A percentile compares a stretch with the other conserved stretches of the same genome.
Conservation (phyloP, 805 yeast species). For the Candida sanyiensis region DNA sequence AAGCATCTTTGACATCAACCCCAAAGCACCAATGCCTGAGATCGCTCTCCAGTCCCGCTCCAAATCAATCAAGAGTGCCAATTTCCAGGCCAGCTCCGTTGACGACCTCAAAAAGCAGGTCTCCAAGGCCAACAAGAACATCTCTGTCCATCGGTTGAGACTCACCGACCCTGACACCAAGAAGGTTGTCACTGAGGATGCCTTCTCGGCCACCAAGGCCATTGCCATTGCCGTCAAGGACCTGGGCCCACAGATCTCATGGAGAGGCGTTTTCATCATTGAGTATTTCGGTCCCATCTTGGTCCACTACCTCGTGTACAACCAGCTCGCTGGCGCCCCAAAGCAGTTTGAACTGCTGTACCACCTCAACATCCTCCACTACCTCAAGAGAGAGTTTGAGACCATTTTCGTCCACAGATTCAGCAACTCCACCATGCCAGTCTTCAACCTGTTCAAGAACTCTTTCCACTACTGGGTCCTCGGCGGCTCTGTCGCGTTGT, state of each 20-base stretch:
- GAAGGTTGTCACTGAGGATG: slow-evolving; percentile 15
- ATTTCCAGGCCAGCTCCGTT: slow-evolving; percentile 22
- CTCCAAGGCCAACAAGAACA: slow-evolving; percentile 37
- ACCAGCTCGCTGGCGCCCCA: slow-evolving; percentile 26
- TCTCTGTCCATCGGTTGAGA: slow-evolving; percentile 49
- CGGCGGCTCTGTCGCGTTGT: slow-evolving; percentile 55
- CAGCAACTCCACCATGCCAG: slow-evolving; percentile 89
- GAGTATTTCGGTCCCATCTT: slow-evolving; percentile 90
- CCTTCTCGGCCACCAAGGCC: slow-evolving; percentile 16
- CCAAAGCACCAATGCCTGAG: slow-evolving; percentile 10
- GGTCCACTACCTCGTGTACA: slow-evolving; percentile 67
- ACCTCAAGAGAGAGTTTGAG: slow-evolving; percentile 82
- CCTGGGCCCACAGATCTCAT: slow-evolving; percentile 86
- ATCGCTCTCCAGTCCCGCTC: slow-evolving; percentile 57
- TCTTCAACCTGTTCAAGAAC: slow-evolving; percentile 81
- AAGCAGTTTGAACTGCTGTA: slow-evolving; percentile 28
- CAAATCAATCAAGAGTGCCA: slow-evolving; percentile 43
- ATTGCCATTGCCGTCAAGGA: slow-evolving; percentile 74
- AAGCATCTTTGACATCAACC: not conserved
- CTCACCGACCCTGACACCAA: slow-evolving; percentile 31
- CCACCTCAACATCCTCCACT: slow-evolving; percentile 62
- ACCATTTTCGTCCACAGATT: slow-evolving; percentile 80
- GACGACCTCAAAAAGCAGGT: slow-evolving; percentile 39
- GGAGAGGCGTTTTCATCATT: slow-evolving; percentile 83
- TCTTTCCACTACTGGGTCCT: slow-evolving; percentile 90